Conservation (phyloP, 2,329 filamentous ascomycete genomes). For the Aspergillus fischeri region DNA sequence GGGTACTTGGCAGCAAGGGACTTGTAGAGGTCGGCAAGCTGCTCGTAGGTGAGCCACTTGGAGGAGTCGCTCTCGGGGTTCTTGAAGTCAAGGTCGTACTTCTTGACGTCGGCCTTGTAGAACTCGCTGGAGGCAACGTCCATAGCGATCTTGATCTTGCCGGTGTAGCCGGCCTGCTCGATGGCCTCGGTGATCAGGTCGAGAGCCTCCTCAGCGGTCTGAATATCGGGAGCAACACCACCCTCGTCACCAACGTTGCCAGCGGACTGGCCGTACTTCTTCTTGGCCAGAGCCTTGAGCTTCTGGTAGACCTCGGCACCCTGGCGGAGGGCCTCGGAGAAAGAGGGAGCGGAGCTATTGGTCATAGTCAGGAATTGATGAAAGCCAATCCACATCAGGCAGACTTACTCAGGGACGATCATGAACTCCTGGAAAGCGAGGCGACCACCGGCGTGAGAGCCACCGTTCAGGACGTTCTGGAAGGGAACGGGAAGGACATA, state of each 20-base stretch:
- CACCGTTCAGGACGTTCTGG: conserved; percentile 90
- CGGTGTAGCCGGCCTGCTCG: conserved; percentile 90
- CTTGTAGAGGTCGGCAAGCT: conserved; percentile 90
- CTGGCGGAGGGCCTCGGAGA: conserved; percentile 94
- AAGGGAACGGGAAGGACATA: conserved; percentile 87
- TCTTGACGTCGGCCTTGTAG: conserved; percentile 96
- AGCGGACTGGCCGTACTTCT: conserved; percentile 98
- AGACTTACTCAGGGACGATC: conserved; percentile 74
- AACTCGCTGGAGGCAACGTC: conserved; percentile 99
- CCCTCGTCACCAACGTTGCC: conserved; percentile 99
- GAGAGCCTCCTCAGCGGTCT: conserved; percentile 93
- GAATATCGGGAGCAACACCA: conserved; percentile 98
- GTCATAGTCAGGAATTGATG: conserved; percentile 10
- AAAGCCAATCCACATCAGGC: background rate
- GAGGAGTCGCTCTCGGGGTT: conserved; percentile 92
- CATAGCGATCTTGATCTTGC: conserved; percentile 97
- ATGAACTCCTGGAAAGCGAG: conserved; percentile 96
- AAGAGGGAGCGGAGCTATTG: conserved; percentile 71
- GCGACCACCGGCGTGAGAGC: conserved; percentile 95
- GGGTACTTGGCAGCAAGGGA: conserved; percentile 89
- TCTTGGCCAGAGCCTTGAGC: conserved; percentile 95
- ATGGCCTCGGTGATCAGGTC: conserved; percentile 94
- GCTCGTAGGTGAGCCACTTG: conserved; percentile 99
- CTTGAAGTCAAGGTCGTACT: conserved; percentile 99
- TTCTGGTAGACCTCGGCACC: conserved; percentile 97